Conservation (phyloP, 2,329 filamentous ascomycete species). For the Clonostachys sp. region DNA sequence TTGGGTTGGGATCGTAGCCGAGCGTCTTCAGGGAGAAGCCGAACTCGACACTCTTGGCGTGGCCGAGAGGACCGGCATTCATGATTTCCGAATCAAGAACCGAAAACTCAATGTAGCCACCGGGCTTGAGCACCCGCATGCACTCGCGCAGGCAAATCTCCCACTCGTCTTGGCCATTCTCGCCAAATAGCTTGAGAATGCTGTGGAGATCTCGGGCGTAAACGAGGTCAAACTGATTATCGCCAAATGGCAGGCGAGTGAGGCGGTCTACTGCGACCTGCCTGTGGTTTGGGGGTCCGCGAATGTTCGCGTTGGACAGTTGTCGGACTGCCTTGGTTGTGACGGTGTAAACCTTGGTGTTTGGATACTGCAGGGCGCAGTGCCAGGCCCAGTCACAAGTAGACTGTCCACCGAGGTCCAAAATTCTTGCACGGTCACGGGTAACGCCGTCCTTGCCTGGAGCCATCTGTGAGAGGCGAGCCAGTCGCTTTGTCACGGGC, state of each 20-base stretch:
- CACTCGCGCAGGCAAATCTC: slow-evolving; percentile 81
- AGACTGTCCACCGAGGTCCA: slow-evolving; percentile 82
- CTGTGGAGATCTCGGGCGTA: slow-evolving; percentile 84
- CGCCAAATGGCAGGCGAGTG: slow-evolving; percentile 78
- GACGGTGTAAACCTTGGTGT: slow-evolving; percentile 83
- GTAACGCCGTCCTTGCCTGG: slow-evolving; percentile 34
- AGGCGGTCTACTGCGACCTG: slow-evolving; percentile 74
- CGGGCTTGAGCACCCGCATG: slow-evolving; percentile 86
- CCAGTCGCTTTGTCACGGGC: slow-evolving; percentile 58
- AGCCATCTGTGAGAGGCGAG: slow-evolving; percentile 45
- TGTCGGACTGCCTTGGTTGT: slow-evolving; percentile 69
- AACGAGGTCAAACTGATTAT: slow-evolving; percentile 85
- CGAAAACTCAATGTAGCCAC: slow-evolving; percentile 87
- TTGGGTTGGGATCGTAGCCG: slow-evolving; percentile 83
- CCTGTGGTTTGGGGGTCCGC: slow-evolving; percentile 82
- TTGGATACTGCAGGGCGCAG: slow-evolving; percentile 79
- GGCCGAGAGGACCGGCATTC: slow-evolving; percentile 73
- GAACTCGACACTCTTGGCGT: slow-evolving; percentile 87
- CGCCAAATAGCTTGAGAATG: slow-evolving; percentile 69
- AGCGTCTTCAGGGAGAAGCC: slow-evolving; percentile 83
- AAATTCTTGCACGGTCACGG: slow-evolving; percentile 59
- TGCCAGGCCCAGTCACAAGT: slow-evolving; percentile 96
- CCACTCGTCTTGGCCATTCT: slow-evolving; percentile 77
- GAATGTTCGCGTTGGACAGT: slow-evolving; percentile 68
- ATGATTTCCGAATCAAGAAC: slow-evolving; percentile 88